These are phyloP conservation scores for Peribolospora baueri DNA, from an alignment of 768 basidiomycete genomes.

Conservation along the genomic window DNA sequence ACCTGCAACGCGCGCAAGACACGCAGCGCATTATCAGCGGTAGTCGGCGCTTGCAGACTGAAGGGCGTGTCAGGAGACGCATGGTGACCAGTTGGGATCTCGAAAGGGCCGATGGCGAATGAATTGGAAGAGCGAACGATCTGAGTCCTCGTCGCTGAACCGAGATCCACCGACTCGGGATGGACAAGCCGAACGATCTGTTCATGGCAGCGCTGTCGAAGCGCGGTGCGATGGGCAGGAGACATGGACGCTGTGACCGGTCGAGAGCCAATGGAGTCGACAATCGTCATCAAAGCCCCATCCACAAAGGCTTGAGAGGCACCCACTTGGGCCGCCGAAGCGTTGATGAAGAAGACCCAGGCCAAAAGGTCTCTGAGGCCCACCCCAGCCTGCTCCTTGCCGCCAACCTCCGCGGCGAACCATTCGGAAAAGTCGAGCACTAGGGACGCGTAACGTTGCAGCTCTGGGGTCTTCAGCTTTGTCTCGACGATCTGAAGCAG, in stretches of 20 bases:
- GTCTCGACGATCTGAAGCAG: slow-evolving; percentile 48
- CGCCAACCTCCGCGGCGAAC: slow-evolving; percentile 38
- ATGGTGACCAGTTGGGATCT: slow-evolving; percentile 35
- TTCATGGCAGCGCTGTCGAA: slow-evolving; percentile 34
- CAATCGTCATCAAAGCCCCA: slow-evolving; percentile 70
- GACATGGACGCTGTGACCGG: slow-evolving; percentile 25
- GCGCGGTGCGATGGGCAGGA: slow-evolving; percentile 29
- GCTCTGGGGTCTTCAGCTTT: slow-evolving; percentile 35
- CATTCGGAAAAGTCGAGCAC: slow-evolving; percentile 62
- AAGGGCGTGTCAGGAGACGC: slow-evolving; percentile 27
- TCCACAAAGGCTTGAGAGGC: slow-evolving; percentile 24
- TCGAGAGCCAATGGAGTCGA: slow-evolving; percentile 37
- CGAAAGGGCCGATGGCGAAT: slow-evolving; percentile 51
- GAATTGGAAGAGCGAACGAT: background rate
- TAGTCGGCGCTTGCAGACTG: slow-evolving; percentile 70
- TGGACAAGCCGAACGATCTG: slow-evolving; percentile 15
- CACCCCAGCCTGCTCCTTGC: slow-evolving; percentile 31
- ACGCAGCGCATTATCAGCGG: slow-evolving; percentile 62
- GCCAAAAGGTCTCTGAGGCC: slow-evolving; percentile 77
- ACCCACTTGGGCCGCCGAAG: background rate
- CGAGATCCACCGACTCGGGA: slow-evolving; percentile 23
- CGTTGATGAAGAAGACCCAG: slow-evolving; percentile 73
- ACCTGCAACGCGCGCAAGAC: slow-evolving; percentile 75
- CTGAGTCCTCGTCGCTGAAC: background rate
- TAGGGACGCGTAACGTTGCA: slow-evolving; percentile 33